Base-by-base conservation (phyloP, 257 asterid genomes). In the Capsicum baccatum region DNA sequence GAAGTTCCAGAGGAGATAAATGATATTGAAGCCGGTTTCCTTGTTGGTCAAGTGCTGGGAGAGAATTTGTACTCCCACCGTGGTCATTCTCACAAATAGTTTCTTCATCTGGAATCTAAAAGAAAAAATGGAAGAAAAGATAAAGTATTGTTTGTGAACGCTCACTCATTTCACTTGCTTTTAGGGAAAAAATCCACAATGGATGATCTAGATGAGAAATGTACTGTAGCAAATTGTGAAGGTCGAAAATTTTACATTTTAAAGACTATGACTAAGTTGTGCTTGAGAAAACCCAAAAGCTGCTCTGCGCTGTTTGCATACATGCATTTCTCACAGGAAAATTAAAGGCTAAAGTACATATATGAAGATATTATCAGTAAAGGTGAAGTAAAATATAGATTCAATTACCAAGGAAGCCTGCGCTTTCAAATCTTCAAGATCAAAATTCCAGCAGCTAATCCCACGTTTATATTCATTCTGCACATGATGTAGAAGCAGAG, bases 391-490 rank as follows among this genome's bases (percentile, higher is more conserved):
- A 33, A 54, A 54, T 78, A 26, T 78, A 78, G 33, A 35, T 78
- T 26, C 26, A 78, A 54, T 67, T 94, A 94, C 98, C 98, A 92
- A 62, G 84, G 95, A 91, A 86, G 98, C 98, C 89, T 91, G 95
- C 68, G 97, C 93, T 91, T 92, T 94, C 92, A 94, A 86, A 87
- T 94, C 98, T 3, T 92, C 97, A 47, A 94, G 92, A 90, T 94
- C 84, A 88, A 94, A 94, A 86, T 90, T 89, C 98, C 98, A 94
- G 83, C 92, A 82, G 87, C 98, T 94, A 63, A 94, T 93, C 60
- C 98, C 98, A 11, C 98, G 93, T 84, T 94, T 93, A 88, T 94
- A 94, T 87, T 94, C 95, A 67, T 88, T 91, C 98, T 92, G 94
- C 67, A 79, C 67, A 84, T 82, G 85, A 52, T 62, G 83, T 26